Evolutionary conservation across 345 rosid genomes (phyloP), one percentile per base, ranked within the genome.

Genomic region (Aquilaria malaccensis): DNA sequence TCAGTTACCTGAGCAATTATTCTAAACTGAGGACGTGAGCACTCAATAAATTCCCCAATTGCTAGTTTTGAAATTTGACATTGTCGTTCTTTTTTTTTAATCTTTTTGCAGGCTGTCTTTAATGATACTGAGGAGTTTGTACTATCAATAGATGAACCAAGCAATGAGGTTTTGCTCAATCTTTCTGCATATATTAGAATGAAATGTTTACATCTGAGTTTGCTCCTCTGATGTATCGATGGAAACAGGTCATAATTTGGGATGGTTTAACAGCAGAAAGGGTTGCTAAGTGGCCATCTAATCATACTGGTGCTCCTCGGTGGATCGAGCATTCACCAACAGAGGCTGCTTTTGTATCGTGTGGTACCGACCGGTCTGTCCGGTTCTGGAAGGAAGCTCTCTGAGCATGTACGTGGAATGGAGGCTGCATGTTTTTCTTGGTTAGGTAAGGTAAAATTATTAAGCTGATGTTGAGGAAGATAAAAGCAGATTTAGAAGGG

Each of bases 41-140:
- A 1, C 22, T 22, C 0, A 22, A 22, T 22, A 22, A 22, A 22
- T 22, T 22, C 22, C 22, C 22, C 22, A 22, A 22, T 22, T 22
- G 22, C 22, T 22, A 22, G 22, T 22, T 22, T 22, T 22, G 43
- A 9, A 37, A 3, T 37, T 2, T 37, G 0, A 37, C 7, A 9
- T 37, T 37, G 43, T 37, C 7, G 0, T 22, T 22, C 0, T 22
- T 22, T 22, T 22, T 22, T 22, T 22, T 22, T 2, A 37, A 9
- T 37, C 52, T 46, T 51, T 54, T 12, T 61, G 71, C 85, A 90
- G 97, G 97, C 95, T 68, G 80, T 81, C 70, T 87, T 87, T 72
- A 87, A 81, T 55, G 87, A 87, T 32, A 85, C 91, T 2, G 93
- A 85, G 76, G 93, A 90, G 70, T 87, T 90, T 77, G 82, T 90